A percentile compares a stretch with the other conserved stretches of the same genome.
These are phyloP conservation scores for Exophiala oligosperma DNA, from an alignment of 2,329 filamentous ascomycete species.

Conservation along the genomic window DNA sequence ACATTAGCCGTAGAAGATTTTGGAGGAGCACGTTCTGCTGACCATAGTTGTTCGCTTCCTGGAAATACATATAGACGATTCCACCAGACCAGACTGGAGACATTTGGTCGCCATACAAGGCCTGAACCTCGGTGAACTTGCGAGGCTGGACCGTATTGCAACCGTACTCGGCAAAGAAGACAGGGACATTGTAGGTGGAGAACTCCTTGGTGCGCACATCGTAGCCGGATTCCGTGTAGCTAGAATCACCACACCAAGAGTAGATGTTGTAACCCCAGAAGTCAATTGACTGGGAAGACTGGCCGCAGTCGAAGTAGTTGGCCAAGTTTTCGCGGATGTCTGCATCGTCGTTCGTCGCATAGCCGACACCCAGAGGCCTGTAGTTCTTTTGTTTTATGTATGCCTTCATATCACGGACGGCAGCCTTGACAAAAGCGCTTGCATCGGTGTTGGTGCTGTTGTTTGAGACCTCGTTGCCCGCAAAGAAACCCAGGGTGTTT, in stretches of 20 bases:
- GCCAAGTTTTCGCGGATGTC: conserved; percentile 79
- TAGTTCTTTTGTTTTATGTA: conserved; percentile 83
- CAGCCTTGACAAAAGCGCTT: conserved; percentile 94
- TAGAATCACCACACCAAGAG: conserved; percentile 93
- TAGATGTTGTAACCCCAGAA: conserved; percentile 99
- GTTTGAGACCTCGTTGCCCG: conserved; percentile 96
- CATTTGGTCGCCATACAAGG: conserved; percentile 81
- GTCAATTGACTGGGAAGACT: conserved; percentile 69
- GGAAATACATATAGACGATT: conserved; percentile 98
- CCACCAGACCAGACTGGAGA: conserved; percentile 85
- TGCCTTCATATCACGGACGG: conserved; percentile 91
- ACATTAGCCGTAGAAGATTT: conserved; percentile 22
- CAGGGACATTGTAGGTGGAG: conserved; percentile 81
- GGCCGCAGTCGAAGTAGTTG: conserved; percentile 92
- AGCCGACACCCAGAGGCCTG: conserved; percentile 83
- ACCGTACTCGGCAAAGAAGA: conserved; percentile 98
- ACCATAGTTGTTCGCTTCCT: conserved; percentile 88
- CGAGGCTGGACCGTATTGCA: conserved; percentile 77
- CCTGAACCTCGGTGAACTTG: conserved; percentile 79
- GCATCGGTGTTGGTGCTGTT: conserved; percentile 82
- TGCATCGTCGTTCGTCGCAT: conserved; percentile 91
- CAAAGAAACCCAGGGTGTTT: conserved; percentile 97
- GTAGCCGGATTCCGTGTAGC: conserved; percentile 75
- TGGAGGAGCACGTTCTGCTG: conserved; percentile 31
- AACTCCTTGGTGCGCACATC: conserved; percentile 83